Evolutionary conservation across 148 eudicot genomes (phyloP).

Genomic region (Chenopodium formosanum): DNA sequence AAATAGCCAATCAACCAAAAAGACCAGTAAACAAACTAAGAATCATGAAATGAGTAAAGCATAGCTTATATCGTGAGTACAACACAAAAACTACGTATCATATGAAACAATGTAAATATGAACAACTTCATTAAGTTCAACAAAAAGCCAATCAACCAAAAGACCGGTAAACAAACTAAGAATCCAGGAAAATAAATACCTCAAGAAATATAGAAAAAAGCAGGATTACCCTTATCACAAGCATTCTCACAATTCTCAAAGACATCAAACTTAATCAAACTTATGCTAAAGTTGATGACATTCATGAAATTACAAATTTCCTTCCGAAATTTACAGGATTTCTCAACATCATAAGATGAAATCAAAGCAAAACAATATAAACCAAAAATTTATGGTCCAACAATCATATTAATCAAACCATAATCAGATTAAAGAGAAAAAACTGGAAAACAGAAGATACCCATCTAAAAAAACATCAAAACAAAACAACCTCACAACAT

Average conservation of each 20-base stretch:
- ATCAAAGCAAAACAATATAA: not conserved
- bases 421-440: constrained; percentile 2
- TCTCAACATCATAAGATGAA: not conserved
- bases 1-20: not conserved
- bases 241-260: constrained; percentile 6
- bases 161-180: not conserved
- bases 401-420: constrained; percentile 2
- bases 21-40: not conserved
- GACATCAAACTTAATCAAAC: no score
- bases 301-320: not conserved
- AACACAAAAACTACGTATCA: not conserved
- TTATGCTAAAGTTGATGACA: no score
- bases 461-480: not conserved
- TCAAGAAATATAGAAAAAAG: not conserved
- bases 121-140: not conserved
- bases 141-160: not conserved
- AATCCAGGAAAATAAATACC: not conserved
- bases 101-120: not conserved
- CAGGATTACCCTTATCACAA: not conserved
- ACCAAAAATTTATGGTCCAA: not conserved
- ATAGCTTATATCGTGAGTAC: not conserved
- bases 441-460: not conserved
- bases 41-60: not conserved
- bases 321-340: not conserved
- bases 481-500: constrained; percentile 11